A percentile compares a stretch with the other conserved stretches of the same genome.
These are phyloP conservation scores for Alnus rubra DNA, from an alignment of 306 rosid genomes.

Conservation along the genomic window DNA sequence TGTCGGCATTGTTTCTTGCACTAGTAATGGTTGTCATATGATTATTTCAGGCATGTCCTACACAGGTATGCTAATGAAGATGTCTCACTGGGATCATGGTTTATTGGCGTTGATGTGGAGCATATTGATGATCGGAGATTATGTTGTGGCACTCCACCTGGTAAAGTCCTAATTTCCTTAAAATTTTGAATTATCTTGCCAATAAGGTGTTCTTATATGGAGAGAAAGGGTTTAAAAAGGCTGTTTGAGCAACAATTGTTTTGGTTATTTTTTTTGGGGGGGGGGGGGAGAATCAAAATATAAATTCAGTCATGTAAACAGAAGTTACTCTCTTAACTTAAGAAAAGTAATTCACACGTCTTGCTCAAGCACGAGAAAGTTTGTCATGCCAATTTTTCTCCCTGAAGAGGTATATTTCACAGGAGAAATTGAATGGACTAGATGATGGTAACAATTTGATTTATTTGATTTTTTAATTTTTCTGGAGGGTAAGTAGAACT, in stretches of 20 bases:
- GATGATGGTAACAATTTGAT: background rate
- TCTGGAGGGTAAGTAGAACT: background rate
- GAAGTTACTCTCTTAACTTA: constrained; percentile 1
- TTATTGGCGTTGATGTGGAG: constrained; percentile 88
- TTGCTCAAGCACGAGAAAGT: background rate
- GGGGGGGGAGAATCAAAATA: background rate
- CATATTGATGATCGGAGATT: constrained; percentile 92
- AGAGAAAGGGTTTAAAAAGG: background rate
- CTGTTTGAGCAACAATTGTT: too few species aligned
- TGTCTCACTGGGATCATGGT: constrained; percentile 96
- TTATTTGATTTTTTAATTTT: background rate
- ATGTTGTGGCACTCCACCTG: constrained; percentile 98
- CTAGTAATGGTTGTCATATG: constrained; percentile 10
- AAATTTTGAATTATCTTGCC: background rate
- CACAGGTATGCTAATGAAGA: constrained; percentile 99
- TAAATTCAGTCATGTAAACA: background rate
- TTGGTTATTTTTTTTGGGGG: too few species aligned
- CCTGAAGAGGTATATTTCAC: background rate
- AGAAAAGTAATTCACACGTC: background rate
- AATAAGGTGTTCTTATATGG: background rate
- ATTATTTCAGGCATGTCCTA: constrained; percentile 73
- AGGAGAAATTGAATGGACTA: background rate
- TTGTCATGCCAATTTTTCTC: background rate
- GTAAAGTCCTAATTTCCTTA: constrained; percentile 36
- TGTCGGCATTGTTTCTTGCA: constrained; percentile 17